Percentiles rank a stretch among this genome's conserved stretches.
Evolutionary conservation across 2,329 filamentous ascomycete species (phyloP).

Genomic region (Colletotrichum euphorbiae): DNA sequence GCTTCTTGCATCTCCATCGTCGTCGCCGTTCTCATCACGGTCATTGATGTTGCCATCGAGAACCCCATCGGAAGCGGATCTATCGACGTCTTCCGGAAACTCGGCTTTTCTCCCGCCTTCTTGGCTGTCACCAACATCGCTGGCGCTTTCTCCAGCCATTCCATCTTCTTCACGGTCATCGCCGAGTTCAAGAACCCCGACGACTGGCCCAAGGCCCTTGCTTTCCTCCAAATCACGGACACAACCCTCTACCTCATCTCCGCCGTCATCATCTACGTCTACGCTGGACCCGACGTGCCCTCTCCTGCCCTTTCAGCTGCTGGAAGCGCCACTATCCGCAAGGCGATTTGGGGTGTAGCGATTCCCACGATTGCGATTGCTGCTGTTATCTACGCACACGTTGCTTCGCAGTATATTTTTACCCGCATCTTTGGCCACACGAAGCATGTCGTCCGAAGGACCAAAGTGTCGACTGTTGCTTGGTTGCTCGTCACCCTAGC

Average conservation of each 20-base stretch:
- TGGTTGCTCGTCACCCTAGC: conserved; percentile 69
- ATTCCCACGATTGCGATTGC: conserved; percentile 78
- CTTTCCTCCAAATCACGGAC: conserved; percentile 66
- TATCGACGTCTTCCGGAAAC: conserved; percentile 50
- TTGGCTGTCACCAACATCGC: conserved; percentile 72
- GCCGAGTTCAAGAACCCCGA: conserved; percentile 71
- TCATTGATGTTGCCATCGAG: conserved; percentile 70
- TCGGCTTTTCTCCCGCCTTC: conserved; percentile 64
- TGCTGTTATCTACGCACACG: conserved; percentile 76
- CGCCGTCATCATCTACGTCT: conserved; percentile 76
- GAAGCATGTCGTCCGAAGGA: conserved; percentile 63
- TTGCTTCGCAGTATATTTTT: conserved; percentile 75
- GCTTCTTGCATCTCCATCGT: conserved; percentile 74
- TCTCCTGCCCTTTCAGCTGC: conserved; percentile 76
- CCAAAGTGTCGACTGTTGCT: conserved; percentile 60
- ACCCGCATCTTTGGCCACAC: conserved; percentile 71
- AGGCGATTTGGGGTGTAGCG: conserved; percentile 76
- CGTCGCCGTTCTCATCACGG: conserved; percentile 71
- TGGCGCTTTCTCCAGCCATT: conserved; percentile 73
- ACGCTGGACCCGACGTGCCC: conserved; percentile 68
- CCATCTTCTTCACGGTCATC: conserved; percentile 75
- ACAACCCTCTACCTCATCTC: conserved; percentile 72
- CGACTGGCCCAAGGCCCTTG: conserved; percentile 65
- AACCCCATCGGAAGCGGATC: conserved; percentile 51
- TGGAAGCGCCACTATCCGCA: conserved; percentile 62